Evolutionary conservation across 306 rosid genomes (phyloP).

Genomic region (Amphicarpaea edgeworthii): DNA sequence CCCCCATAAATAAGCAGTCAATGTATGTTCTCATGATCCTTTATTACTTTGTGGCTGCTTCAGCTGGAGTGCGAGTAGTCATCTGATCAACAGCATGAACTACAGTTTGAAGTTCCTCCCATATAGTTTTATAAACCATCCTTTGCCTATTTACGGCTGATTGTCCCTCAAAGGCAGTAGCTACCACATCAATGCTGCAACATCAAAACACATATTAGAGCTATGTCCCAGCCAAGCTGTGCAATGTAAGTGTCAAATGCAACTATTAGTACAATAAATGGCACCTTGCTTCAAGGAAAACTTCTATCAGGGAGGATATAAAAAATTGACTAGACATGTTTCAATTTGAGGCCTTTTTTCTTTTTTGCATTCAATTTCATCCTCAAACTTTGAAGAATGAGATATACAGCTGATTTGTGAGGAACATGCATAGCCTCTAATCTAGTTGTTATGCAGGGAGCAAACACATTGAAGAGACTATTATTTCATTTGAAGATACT

Average conservation of each 20-base stretch:
- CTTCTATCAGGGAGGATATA: not conserved
- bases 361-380: conserved; percentile 22
- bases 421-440: conserved; percentile 12
- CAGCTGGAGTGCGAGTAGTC: conserved; percentile 86
- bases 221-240: conserved; percentile 29
- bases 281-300: conserved; percentile 9
- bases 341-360: not conserved
- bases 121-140: conserved; percentile 95
- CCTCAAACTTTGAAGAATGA: conserved; percentile 17
- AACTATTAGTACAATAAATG: conserved; percentile 33
- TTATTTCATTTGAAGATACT: not conserved
- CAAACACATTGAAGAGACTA: conserved; percentile 21
- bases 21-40: conserved; percentile 4
- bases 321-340: not conserved
- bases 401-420: conserved; percentile 12
- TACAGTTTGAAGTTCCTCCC: conserved; percentile 94
- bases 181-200: conserved; percentile 81
- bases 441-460: conserved; percentile 12
- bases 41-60: conserved; percentile 59
- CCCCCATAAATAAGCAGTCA: not conserved
- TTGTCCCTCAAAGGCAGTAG: conserved; percentile 85
- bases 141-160: conserved; percentile 95
- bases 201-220: conserved; percentile 29
- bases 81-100: conserved; percentile 98
- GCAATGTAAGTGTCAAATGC: conserved; percentile 20